A percentile compares a stretch with the other conserved stretches of the same genome.
These are phyloP conservation scores for Leptosphaerulina australis DNA, from an alignment of 2,329 filamentous ascomycete species.

Conservation along the genomic window DNA sequence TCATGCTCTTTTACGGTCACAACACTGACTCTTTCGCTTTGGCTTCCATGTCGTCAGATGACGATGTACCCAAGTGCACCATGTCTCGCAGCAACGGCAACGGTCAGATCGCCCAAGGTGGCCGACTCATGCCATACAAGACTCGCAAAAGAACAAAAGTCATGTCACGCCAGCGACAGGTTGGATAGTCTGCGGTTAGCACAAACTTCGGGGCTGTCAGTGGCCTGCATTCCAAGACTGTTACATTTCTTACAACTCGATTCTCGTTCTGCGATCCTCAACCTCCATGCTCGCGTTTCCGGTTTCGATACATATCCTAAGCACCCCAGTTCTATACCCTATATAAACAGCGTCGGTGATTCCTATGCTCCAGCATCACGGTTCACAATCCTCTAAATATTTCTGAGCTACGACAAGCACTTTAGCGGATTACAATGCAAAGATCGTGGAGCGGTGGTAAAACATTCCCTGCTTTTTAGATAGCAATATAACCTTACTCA, in stretches of 20 bases:
- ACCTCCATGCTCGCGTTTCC: background rate
- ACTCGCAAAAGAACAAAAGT: conserved; percentile 40
- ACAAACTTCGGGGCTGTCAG: too few relatives aligned
- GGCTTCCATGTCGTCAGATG: conserved; percentile 83
- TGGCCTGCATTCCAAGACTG: background rate
- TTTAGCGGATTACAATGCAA: background rate
- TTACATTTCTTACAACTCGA: background rate
- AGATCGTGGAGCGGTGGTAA: background rate
- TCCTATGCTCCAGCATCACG: background rate
- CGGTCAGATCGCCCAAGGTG: conserved; percentile 60
- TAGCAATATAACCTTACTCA: background rate
- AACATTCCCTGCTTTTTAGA: background rate
- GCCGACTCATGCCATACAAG: conserved; percentile 56
- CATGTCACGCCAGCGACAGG: conserved; percentile 12
- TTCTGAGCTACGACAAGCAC: background rate
- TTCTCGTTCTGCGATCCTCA: background rate
- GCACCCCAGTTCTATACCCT: conserved; percentile 16
- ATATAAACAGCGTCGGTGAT: conserved; percentile 1
- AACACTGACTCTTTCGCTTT: conserved; percentile 91
- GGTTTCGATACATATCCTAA: background rate
- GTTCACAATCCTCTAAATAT: background rate
- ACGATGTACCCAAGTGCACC: conserved; percentile 75
- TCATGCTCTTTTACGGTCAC: conserved; percentile 91
- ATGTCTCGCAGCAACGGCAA: conserved; percentile 77
- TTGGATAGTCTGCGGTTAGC: conserved; percentile 2